These are phyloP conservation scores for Pseudogymnoascus sp. DNA, from an alignment of 2,329 filamentous ascomycete genomes.

Conservation along the genomic window DNA sequence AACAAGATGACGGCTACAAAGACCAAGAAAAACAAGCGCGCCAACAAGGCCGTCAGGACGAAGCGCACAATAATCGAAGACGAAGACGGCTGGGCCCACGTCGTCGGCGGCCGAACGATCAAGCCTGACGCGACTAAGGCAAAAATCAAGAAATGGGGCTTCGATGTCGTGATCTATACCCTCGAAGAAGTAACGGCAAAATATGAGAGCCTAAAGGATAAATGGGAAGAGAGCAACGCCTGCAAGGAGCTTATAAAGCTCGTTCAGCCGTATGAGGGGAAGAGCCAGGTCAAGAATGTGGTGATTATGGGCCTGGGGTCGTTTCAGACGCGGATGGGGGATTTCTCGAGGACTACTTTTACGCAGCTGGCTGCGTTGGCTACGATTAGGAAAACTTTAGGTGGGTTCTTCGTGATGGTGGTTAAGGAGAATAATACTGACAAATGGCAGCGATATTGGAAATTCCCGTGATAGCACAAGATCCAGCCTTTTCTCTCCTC, in stretches of 20 bases:
- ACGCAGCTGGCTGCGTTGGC: slow-evolving; percentile 29
- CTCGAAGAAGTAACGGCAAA: slow-evolving; percentile 26
- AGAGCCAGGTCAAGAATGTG: slow-evolving; percentile 22
- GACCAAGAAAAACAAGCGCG: background rate
- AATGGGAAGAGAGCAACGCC: slow-evolving; percentile 25
- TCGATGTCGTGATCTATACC: slow-evolving; percentile 15
- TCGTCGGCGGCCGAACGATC: slow-evolving; percentile 22
- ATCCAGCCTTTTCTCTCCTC: slow-evolving; percentile 28
- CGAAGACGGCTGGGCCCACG: slow-evolving; percentile 31
- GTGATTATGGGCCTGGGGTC: slow-evolving; percentile 30
- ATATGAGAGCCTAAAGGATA: slow-evolving; percentile 22
- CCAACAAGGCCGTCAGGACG: slow-evolving; percentile 21
- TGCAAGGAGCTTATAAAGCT: slow-evolving; percentile 17
- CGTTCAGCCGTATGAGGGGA: slow-evolving; percentile 7
- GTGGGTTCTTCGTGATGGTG: slow-evolving; percentile 12
- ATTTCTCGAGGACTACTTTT: slow-evolving; percentile 26
- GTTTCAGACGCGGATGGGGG: slow-evolving; percentile 26
- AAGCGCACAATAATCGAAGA: slow-evolving; percentile 29
- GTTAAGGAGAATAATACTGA: background rate
- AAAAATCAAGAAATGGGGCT: background rate
- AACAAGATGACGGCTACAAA: background rate
- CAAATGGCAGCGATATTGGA: background rate
- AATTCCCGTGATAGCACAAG: slow-evolving; percentile 24
- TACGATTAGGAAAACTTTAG: slow-evolving; percentile 23
- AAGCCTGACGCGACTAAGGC: background rate